Conservation (phyloP, 202 grass and related monocot genomes). For the Digitaria exilis region DNA sequence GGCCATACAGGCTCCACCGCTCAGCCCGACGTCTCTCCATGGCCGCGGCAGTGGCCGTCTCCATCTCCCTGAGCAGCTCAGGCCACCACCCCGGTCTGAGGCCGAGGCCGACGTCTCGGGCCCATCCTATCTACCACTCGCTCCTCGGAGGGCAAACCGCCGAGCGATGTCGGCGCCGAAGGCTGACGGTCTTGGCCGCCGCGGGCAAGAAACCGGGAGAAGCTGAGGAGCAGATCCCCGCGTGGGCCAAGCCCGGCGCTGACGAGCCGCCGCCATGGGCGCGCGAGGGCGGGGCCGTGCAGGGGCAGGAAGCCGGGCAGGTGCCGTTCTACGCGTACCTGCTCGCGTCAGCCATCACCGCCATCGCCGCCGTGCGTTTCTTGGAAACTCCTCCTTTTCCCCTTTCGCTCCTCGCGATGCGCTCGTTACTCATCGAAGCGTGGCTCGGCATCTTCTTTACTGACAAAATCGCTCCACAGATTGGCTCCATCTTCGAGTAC, state of each 20-base stretch:
- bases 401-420: no score
- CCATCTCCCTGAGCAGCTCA: conserved; percentile 27
- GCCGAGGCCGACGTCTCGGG: background rate
- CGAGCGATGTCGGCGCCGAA: background rate
- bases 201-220: conserved; percentile 57
- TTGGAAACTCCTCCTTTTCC: background rate
- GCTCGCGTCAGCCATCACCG: conserved; percentile 76
- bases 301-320: conserved; percentile 28
- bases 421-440: background rate
- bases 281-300: conserved; percentile 45
- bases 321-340: conserved; percentile 84
- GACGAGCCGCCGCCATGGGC: conserved; percentile 85
- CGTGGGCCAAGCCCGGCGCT: conserved; percentile 75
- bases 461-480: conserved; percentile 26
- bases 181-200: conserved; percentile 43
- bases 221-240: conserved; percentile 80
- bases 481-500: conserved; percentile 96
- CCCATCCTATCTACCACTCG: background rate
- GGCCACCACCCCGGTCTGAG: background rate
- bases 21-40: conserved; percentile 6
- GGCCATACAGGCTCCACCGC: background rate
- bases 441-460: background rate
- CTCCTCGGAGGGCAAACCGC: background rate
- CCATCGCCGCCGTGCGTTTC: conserved; percentile 77
- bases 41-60: conserved; percentile 32